Base-by-base conservation (phyloP, 306 rosid species). In the Carpinus viminea region DNA sequence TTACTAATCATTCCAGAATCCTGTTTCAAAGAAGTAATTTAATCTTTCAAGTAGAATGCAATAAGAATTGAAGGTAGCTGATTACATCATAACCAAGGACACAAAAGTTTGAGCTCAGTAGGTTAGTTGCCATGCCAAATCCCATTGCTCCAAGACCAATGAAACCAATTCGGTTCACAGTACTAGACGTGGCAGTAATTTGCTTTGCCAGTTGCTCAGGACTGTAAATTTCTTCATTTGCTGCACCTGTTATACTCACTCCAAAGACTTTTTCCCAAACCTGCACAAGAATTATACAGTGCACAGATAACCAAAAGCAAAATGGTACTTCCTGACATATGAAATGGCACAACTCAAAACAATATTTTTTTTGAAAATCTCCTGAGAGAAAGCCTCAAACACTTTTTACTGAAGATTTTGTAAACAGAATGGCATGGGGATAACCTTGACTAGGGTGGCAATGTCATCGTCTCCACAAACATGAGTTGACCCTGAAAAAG, bases 71-170 rank as follows among this genome's bases (percentile, higher is more conserved):
- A 80, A 70, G 65, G 51, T 28, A 53, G 82, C 82, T 26, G 83
- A 85, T 94, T 94, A 94, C 98, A 75, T 94, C 98, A 83, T 76
- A 94, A 84, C 98, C 98, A 79, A 51, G 34, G 71, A 94, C 98
- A 59, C 77, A 60, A 89, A 88, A 91, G 45, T 92, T 85, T 68
- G 93, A 91, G 51, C 57, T 90, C 87, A 94, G 70, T 72, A 94
- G 90, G 55, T 94, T 95, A 76, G 97, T 87, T 76, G 98, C 97
- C 98, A 94, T 94, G 91, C 98, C 98, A 83, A 91, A 94, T 83
- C 98, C 98, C 98, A 94, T 94, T 72, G 97, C 98, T 85, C 98
- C 98, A 73, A 94, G 98, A 77, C 98, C 98, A 78, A 94, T 79
- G 86, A 94, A 94, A 81, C 97, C 98, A 86, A 94, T 82, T 73